Conservation (phyloP, 306 rosid species). For the Castanospermum australe region DNA sequence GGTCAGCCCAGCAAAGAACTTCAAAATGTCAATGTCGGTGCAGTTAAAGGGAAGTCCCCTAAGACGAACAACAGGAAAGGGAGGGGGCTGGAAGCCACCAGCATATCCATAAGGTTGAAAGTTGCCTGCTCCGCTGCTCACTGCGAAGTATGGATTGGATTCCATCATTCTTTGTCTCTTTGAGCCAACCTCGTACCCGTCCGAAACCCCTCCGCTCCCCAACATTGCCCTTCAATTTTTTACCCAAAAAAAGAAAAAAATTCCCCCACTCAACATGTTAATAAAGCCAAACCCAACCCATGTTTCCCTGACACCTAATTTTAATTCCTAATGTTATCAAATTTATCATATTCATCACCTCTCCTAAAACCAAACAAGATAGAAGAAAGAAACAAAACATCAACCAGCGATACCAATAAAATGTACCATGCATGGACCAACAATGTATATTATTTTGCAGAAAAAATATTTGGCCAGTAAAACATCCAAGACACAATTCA, state of each 20-base stretch:
- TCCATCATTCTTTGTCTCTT: constrained; percentile 99
- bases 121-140: constrained; percentile 75
- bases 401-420: background rate
- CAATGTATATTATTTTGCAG: background rate
- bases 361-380: background rate
- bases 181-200: constrained; percentile 99
- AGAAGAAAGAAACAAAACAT: background rate
- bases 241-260: constrained; percentile 70
- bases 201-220: constrained; percentile 99
- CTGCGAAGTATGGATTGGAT: constrained; percentile 99
- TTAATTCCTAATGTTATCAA: constrained; percentile 34
- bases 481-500: background rate
- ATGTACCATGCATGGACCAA: background rate
- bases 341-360: background rate
- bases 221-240: constrained; percentile 97
- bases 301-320: constrained; percentile 69
- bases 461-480: background rate
- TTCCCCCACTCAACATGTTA: constrained; percentile 98
- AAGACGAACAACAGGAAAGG: constrained; percentile 94
- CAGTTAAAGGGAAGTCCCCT: constrained; percentile 99
- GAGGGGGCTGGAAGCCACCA: constrained; percentile 31
- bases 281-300: constrained; percentile 96
- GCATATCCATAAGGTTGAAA: constrained; percentile 30
- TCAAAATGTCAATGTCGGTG: constrained; percentile 86
- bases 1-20: constrained; percentile 94